Evolutionary conservation across 805 yeast species (phyloP).

Genomic region (Candida broadrunensis): DNA sequence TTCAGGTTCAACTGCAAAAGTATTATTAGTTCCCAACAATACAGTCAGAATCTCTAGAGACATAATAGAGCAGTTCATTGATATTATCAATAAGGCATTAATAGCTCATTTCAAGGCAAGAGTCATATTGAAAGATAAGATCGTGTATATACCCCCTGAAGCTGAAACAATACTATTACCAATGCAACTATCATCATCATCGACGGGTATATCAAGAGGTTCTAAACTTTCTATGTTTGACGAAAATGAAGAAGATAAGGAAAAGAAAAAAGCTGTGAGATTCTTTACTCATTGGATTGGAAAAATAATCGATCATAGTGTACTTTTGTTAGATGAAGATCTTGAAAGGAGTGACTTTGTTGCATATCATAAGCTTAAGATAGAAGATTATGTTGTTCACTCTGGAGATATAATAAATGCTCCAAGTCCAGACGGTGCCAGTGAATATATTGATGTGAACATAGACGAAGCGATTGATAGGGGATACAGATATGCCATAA

Average conservation of each 20-base stretch:
- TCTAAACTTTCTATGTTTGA: constrained; percentile 4
- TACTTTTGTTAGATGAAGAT: constrained; percentile 3
- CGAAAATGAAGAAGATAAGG: background rate
- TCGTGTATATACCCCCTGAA: constrained; percentile 3
- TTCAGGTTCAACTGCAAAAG: background rate
- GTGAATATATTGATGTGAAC: constrained; percentile 9
- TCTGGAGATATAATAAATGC: constrained; percentile 10
- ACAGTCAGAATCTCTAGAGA: background rate
- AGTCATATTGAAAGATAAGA: background rate
- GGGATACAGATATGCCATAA: constrained; percentile 5
- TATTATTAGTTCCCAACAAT: background rate
- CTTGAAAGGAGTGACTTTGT: background rate
- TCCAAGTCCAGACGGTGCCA: constrained; percentile 7
- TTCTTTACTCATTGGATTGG: constrained; percentile 10
- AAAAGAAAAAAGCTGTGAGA: constrained; percentile 4
- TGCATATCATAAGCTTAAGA: constrained; percentile 2
- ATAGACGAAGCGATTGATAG: constrained; percentile 2
- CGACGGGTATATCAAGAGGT: constrained; percentile 8
- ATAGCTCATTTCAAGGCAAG: background rate
- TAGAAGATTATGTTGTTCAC: constrained; percentile 3
- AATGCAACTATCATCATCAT: constrained; percentile 5
- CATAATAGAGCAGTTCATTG: background rate
- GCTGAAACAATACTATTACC: constrained; percentile 4
- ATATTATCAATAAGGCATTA: background rate
- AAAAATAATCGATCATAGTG: constrained; percentile 5